Evolutionary conservation across 2,329 filamentous ascomycete species (phyloP), one percentile per base, ranked within the genome.

Genomic region (Cucurbitaria berberidis): DNA sequence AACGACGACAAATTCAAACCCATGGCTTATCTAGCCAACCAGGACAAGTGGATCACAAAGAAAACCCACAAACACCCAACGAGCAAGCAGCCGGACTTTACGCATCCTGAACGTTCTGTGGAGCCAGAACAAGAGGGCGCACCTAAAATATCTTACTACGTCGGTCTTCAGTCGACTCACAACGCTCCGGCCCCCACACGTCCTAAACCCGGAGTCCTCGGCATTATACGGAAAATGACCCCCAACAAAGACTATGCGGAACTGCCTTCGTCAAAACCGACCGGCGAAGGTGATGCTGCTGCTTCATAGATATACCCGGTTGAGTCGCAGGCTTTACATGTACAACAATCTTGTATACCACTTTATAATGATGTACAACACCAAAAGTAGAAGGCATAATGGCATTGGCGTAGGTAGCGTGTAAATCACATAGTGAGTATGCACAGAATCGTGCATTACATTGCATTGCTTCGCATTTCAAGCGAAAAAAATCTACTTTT

Each of bases 1-100:
- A n/a, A 11, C 3, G 47, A 36, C 3, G 19, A 22, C 5, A 35
- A 38, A 29, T 24, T 10, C 29, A 46, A 42, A 4, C 29, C 30
- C 29, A 36, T 45, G 42, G 30, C 42, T 15, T 32, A 30, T 11
- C 26, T 30, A 3, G 26, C 27, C 13, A 30, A 26, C 18, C 5
- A 30, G 15, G 40, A 19, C 11, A 18, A 32, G 15, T 50, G 51
- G 51, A 21, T 7, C 2, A 26, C 6, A 7, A 35, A 3, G 10
- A 57, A 30, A 10, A 38, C 62, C 3, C 43, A 44, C 29, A 60
- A 56, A 10, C 49, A 59, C 24, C 51, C 26, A 54, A 51, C 13
- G 30, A 43, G 8, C 34, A 4, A 16, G 18, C 34, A 36, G 18
- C 34, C 34, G 18, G 18, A 36, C n/a, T 36, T 16, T 18, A 36